A percentile compares a stretch with the other conserved stretches of the same genome.
Conservation (phyloP, 1,139 yeast species). For the Magnusiomyces sp. region DNA sequence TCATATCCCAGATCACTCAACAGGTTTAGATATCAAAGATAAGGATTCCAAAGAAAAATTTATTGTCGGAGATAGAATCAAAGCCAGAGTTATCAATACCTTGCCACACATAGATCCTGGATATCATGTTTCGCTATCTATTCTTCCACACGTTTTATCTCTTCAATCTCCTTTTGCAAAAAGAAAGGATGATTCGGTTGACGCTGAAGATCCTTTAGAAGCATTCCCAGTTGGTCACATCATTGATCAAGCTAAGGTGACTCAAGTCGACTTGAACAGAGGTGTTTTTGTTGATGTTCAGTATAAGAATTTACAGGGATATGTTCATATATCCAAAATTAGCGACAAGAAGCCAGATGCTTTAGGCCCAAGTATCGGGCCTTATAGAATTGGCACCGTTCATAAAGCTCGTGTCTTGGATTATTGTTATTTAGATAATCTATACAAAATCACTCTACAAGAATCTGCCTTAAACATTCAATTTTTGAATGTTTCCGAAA, state of each 20-base stretch:
- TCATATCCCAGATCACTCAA: slow-evolving; percentile 47
- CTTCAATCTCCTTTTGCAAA: slow-evolving; percentile 15
- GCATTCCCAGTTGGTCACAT: slow-evolving; percentile 74
- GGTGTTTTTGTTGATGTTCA: slow-evolving; percentile 30
- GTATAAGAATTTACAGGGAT: slow-evolving; percentile 20
- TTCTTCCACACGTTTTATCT: slow-evolving; percentile 46
- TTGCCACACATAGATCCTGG: slow-evolving; percentile 38
- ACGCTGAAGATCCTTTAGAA: slow-evolving; percentile 40
- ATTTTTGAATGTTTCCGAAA: slow-evolving; percentile 59
- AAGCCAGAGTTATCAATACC: slow-evolving; percentile 63
- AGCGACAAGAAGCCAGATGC: slow-evolving; percentile 43
- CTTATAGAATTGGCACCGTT: slow-evolving; percentile 50
- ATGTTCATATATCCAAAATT: slow-evolving; percentile 54
- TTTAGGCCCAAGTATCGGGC: slow-evolving; percentile 22
- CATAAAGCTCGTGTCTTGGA: slow-evolving; percentile 76
- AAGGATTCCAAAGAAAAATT: slow-evolving; percentile 47
- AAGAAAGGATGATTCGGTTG: slow-evolving; percentile 7
- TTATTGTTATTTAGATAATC: slow-evolving; percentile 55
- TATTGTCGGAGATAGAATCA: slow-evolving; percentile 56
- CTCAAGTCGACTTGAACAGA: slow-evolving; percentile 39
- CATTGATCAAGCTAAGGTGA: slow-evolving; percentile 51
- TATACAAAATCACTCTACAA: slow-evolving; percentile 61
- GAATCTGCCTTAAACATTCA: slow-evolving; percentile 53
- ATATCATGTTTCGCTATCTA: slow-evolving; percentile 57
- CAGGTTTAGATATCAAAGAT: slow-evolving; percentile 16